A percentile compares a stretch with the other conserved stretches of the same genome.
Conservation (phyloP, 139 green algal genomes). For the Micractinium sp. region DNA sequence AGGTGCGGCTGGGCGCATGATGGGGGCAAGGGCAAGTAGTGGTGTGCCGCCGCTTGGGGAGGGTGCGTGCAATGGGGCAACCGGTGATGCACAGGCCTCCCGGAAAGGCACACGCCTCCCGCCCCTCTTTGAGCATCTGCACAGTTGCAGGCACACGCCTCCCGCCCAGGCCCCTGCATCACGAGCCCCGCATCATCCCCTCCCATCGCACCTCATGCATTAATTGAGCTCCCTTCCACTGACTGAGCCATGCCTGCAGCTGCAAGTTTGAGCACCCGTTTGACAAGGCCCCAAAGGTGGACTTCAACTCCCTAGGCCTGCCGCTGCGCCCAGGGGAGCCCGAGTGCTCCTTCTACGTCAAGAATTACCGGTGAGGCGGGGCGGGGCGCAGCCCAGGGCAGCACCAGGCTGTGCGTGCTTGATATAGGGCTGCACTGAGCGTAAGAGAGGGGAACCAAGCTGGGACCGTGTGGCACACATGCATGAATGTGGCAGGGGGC, state of each 20-base stretch:
- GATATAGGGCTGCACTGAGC: too few relatives aligned
- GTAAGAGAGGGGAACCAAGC: too few relatives aligned
- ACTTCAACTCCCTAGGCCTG: constrained; percentile 59
- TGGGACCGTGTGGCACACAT: too few relatives aligned
- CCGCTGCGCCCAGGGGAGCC: constrained; percentile 49
- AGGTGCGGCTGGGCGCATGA: constrained; percentile 9
- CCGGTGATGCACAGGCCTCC: too few relatives aligned
- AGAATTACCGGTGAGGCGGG: constrained; percentile 38
- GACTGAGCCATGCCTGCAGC: constrained; percentile 17
- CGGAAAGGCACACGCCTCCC: too few relatives aligned
- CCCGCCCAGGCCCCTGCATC: too few relatives aligned
- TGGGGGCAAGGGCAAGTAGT: neutral
- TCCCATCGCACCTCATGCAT: neutral
- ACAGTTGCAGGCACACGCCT: too few relatives aligned
- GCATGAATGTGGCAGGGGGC: neutral
- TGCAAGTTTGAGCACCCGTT: constrained; percentile 64
- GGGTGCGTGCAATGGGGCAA: neutral
- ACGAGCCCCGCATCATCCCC: neutral
- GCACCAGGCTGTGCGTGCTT: too few relatives aligned
- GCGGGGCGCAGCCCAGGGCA: neutral
- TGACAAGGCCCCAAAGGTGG: constrained; percentile 41
- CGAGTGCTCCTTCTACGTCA: constrained; percentile 53
- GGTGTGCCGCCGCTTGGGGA: neutral
- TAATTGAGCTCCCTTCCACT: neutral
- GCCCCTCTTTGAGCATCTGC: neutral